Percentiles rank a stretch among this genome's conserved stretches.
phyloP scores from a whole-genome alignment of 139 green algal genomes.

The Chlamydomonas schloesseri region DNA sequence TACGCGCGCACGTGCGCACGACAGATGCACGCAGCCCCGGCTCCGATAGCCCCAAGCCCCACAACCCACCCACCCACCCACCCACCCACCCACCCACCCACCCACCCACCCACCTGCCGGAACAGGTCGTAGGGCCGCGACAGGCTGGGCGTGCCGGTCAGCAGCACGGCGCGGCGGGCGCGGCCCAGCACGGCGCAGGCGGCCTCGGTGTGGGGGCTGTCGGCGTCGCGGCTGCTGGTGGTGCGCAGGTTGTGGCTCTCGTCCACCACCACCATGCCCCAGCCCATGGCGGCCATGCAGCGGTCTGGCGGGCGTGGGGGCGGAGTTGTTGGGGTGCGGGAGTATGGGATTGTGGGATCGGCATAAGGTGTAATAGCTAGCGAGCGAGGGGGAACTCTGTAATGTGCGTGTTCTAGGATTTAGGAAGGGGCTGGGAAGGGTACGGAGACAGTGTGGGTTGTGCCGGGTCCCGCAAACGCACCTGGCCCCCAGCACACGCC shows the following conservation, averaged over 20 bases:
- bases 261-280: constrained; percentile 85
- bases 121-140: constrained; percentile 89
- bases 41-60: no score
- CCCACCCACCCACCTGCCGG: constrained; percentile 69
- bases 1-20: no score
- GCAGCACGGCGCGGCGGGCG: constrained; percentile 77
- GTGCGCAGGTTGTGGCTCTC: constrained; percentile 90
- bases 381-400: no score
- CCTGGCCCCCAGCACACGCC: constrained; percentile 32
- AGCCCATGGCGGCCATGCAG: constrained; percentile 83
- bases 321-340: background rate
- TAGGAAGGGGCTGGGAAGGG: no score
- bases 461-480: no score
- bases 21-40: no score
- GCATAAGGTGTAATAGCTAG: no score
- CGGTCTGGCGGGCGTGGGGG: constrained; percentile 52
- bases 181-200: constrained; percentile 51
- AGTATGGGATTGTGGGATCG: background rate
- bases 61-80: background rate
- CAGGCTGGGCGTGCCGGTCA: constrained; percentile 92
- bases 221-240: constrained; percentile 54
- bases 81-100: background rate
- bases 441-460: no score
- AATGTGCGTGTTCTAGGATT: no score
- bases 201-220: constrained; percentile 83